Base-by-base conservation (phyloP, 768 basidiomycete species). In the Lepiota brunneoincarnata region DNA sequence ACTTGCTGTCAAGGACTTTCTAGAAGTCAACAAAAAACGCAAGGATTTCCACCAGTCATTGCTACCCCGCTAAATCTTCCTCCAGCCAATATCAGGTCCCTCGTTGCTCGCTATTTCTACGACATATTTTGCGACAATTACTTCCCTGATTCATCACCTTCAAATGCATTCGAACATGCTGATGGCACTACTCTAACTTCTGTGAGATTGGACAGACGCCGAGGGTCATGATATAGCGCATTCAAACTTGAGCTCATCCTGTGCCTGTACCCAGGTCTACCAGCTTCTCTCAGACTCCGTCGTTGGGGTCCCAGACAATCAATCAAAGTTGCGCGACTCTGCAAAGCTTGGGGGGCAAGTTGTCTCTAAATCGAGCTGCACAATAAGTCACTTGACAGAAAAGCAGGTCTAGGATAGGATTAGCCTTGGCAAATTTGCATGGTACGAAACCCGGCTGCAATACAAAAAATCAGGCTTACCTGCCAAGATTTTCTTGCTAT, bases 401-500 rank as follows among this genome's bases (percentile, higher is more conserved):
- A 26, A 24, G 43, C 44, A 83, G 81, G 34, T 64, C 67, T 41
- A 71, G 69, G 23, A 69, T 87, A 17, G 86, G 85, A 3, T 53
- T 64, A 6, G 72, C 74, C 23, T 68, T 87, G 49, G 75, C 74
- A 34, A 67, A 71, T 37, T 78, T 76, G 18, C 76, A 66, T 69
- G 81, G 85, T 78, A 36, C 18, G 38, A 9, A 7, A 4, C n/a
- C 24, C 37, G 24, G 41, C 48, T 21, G 41, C 10, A 40, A 6
- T 57, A 44, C 45, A 54, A 24, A 17, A 10, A 18, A 45, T 28
- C 10, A 44, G 55, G 6, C 58, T 39, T 31, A 62, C 5, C 36
- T 36, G 12, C 14, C 1, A 34, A 84, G 86, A 81, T 50, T 84
- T 77, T 59, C 67, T 86, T 15, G 74, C 77, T 12, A 65, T 84